Evolutionary conservation across 2,329 filamentous ascomycete species (phyloP), one percentile per base, ranked within the genome.

Genomic region (Fragosphaeria purpurea): DNA sequence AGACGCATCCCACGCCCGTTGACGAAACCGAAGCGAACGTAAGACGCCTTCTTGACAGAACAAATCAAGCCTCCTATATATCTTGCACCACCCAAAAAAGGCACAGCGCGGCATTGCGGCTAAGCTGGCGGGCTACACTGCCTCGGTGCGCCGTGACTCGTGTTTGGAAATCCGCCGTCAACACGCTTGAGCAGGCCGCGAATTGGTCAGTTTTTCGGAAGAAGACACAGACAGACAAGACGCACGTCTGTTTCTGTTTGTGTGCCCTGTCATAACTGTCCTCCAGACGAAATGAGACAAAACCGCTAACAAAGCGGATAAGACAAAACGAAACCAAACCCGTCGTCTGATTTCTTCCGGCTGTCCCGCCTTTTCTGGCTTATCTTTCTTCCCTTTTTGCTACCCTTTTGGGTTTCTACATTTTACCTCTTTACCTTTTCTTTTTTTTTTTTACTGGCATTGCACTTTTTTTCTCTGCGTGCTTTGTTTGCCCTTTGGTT

Each of bases 101-200:
- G 41, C 51, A 47, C 48, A 39, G 34, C 35, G 45, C 45, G 49
- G 46, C 48, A 48, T 37, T 43, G 31, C 46, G 46, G 44, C 49
- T 46, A 51, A 49, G 49, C 52, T 44, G 32, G 22, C 22, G 22
- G 44, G 13, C 35, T 37, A 42, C 30, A 44, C 47, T 47, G 44
- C 42, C 49, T 49, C 22, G 43, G 34, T 33, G 13, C 51, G 22
- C 22, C 22, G 38, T 40, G 7, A 12, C 45, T 41, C 32, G 46
- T 48, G 52, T 53, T 53, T 53, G 52, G 48, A 45, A 38, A 46
- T 51, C 46, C 39, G 46, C 48, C 32, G 34, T 43, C 47, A 38
- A 49, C 32, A 49, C 30, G 47, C 38, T 41, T 43, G 47, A 50
- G 43, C 44, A 44, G n/a, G 8, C 7, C 13, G 50, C 44, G 46